Conservation (phyloP, 495 filamentous ascomycete genomes). For the Talaromyces proteolyticus region DNA sequence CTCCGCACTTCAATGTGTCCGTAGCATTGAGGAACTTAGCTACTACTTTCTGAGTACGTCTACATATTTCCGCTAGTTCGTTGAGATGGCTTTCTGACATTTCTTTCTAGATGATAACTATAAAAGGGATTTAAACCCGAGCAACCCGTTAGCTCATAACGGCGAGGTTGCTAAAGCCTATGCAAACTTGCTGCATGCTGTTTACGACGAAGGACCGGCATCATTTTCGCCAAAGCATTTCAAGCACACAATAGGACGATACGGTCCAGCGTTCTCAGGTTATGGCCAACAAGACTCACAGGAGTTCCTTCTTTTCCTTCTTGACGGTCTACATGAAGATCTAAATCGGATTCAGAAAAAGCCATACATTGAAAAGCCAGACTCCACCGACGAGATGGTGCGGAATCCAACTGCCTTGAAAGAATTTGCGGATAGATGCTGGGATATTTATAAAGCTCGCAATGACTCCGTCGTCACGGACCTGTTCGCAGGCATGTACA, state of each 20-base stretch:
- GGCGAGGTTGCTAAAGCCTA: constrained; percentile 82
- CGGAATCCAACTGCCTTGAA: constrained; percentile 68
- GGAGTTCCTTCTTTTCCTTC: constrained; percentile 92
- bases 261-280: constrained; percentile 80
- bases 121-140: constrained; percentile 71
- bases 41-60: constrained; percentile 74
- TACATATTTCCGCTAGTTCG: neutral
- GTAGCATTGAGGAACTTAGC: constrained; percentile 85
- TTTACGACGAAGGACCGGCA: constrained; percentile 54
- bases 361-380: constrained; percentile 95
- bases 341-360: constrained; percentile 91
- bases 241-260: constrained; percentile 72
- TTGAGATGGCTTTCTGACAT: constrained; percentile 14
- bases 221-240: constrained; percentile 71
- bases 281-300: constrained; percentile 97
- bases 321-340: constrained; percentile 93
- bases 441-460: constrained; percentile 85
- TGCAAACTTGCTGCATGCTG: constrained; percentile 61
- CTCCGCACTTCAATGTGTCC: constrained; percentile 88
- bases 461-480: constrained; percentile 95
- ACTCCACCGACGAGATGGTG: constrained; percentile 96
- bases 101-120: constrained; percentile 52
- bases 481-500: constrained; percentile 95
- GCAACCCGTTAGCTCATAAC: constrained; percentile 76
- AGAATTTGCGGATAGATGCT: constrained; percentile 78